phyloP scores from a whole-genome alignment of 306 rosid genomes.

The Trifolium subterraneum region DNA sequence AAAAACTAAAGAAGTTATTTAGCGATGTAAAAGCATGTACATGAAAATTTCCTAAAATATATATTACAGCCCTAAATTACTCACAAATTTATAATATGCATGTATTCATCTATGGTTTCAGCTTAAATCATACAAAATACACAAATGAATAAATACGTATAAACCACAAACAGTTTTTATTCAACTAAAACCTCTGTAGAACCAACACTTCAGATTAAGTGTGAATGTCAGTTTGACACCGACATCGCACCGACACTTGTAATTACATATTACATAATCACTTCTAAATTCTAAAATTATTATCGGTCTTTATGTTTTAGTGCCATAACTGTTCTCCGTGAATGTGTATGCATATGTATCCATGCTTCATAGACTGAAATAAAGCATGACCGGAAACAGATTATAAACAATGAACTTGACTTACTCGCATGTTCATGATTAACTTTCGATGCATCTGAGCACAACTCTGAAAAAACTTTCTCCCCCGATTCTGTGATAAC shows the following conservation, averaged over 20 bases:
- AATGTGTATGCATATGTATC: background rate
- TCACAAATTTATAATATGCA: constrained; percentile 10
- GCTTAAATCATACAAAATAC: constrained; percentile 1
- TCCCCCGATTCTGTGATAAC: constrained; percentile 79
- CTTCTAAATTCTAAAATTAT: background rate
- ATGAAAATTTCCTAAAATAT: background rate
- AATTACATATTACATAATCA: background rate
- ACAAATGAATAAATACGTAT: background rate
- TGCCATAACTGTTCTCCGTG: background rate
- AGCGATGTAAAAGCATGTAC: background rate
- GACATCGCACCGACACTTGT: background rate
- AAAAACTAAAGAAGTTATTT: constrained; percentile 10
- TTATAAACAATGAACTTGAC: constrained; percentile 42
- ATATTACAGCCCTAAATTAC: constrained; percentile 29
- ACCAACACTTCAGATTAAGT: background rate
- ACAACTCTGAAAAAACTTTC: constrained; percentile 58
- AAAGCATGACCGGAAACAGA: constrained; percentile 33
- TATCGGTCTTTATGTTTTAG: background rate
- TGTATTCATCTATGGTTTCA: background rate
- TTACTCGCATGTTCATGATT: constrained; percentile 53
- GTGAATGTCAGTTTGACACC: too few species aligned
- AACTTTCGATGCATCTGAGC: constrained; percentile 57
- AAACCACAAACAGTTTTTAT: background rate
- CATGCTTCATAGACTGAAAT: background rate
- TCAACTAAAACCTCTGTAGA: background rate